Conservation (phyloP, 768 basidiomycete genomes). For the Auriculariales sp. region DNA sequence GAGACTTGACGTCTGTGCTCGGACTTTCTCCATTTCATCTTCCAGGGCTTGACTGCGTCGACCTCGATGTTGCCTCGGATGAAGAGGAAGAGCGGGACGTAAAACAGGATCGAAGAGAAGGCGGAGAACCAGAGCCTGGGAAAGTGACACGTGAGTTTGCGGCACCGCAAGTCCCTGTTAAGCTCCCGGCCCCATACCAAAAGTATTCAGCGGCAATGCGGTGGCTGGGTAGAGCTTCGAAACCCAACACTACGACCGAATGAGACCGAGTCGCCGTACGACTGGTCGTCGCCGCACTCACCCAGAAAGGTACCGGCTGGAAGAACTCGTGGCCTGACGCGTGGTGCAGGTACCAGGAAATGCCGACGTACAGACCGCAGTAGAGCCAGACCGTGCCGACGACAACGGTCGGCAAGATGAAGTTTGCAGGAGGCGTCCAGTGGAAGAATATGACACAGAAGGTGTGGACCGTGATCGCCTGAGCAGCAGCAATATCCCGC, state of each 20-base stretch:
- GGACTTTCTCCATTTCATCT: slow-evolving; percentile 8
- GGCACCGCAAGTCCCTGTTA: no score
- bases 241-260: slow-evolving; percentile 14
- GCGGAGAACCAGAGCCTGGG: slow-evolving; percentile 13
- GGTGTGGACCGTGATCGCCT: slow-evolving; percentile 6
- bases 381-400: slow-evolving; percentile 3
- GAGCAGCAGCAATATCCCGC: not conserved
- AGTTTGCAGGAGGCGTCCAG: slow-evolving; percentile 2
- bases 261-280: slow-evolving; percentile 11
- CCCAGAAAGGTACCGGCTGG: slow-evolving; percentile 6
- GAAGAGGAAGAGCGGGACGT: slow-evolving; percentile 6
- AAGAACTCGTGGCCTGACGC: not conserved
- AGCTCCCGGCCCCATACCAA: no score
- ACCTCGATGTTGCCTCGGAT: slow-evolving; percentile 7
- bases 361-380: not conserved
- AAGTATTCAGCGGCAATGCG: slow-evolving; percentile 2
- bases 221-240: not conserved
- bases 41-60: slow-evolving; percentile 1
- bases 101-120: slow-evolving; percentile 6
- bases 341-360: not conserved
- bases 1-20: not conserved
- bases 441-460: slow-evolving; percentile 6
- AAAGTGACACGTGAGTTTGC: no score
- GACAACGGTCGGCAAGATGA: slow-evolving; percentile 1
- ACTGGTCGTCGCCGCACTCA: not conserved